A percentile compares a stretch with the other conserved stretches of the same genome.
Evolutionary conservation across 2,329 filamentous ascomycete species (phyloP).

Genomic region (Aspergillus awamori): DNA sequence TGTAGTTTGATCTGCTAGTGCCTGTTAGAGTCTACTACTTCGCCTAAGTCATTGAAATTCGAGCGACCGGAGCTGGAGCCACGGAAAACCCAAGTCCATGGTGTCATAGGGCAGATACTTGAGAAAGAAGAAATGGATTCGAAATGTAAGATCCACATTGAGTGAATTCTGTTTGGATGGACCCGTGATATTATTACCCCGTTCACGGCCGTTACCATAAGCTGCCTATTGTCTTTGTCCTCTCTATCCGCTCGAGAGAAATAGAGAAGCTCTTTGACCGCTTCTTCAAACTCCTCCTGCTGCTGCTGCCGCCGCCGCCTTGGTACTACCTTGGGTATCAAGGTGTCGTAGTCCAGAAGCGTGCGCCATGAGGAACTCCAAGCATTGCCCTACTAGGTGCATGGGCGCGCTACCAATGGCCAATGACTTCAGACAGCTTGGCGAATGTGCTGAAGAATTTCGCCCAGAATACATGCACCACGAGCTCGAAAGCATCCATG

Average conservation of each 20-base stretch:
- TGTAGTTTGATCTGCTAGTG: conserved; percentile 9
- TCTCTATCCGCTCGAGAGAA: neutral
- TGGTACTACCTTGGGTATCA: conserved; percentile 5
- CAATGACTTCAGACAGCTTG: neutral
- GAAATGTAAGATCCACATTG: neutral
- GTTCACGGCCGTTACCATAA: neutral
- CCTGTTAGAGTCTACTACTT: conserved; percentile 7
- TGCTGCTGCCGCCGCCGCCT: neutral
- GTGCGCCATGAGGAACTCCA: neutral
- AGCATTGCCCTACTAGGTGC: neutral
- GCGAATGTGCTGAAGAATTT: neutral
- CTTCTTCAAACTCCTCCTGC: neutral
- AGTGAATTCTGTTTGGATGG: neutral
- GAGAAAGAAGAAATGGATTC: conserved; percentile 7
- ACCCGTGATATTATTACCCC: neutral
- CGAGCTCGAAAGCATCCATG: neutral
- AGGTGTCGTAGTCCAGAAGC: neutral
- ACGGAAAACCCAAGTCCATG: conserved; percentile 3
- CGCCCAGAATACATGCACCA: neutral
- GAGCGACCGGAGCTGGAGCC: conserved; percentile 6
- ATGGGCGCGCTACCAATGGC: neutral
- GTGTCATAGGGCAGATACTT: conserved; percentile 16
- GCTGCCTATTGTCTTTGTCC: neutral
- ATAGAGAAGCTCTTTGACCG: conserved; percentile 9
- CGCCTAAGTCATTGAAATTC: conserved; percentile 1